Percentiles rank a stretch among this genome's conserved stretches.
These are phyloP conservation scores for Sporothrix dimorphospora DNA, from an alignment of 2,329 filamentous ascomycete species.

Conservation along the genomic window DNA sequence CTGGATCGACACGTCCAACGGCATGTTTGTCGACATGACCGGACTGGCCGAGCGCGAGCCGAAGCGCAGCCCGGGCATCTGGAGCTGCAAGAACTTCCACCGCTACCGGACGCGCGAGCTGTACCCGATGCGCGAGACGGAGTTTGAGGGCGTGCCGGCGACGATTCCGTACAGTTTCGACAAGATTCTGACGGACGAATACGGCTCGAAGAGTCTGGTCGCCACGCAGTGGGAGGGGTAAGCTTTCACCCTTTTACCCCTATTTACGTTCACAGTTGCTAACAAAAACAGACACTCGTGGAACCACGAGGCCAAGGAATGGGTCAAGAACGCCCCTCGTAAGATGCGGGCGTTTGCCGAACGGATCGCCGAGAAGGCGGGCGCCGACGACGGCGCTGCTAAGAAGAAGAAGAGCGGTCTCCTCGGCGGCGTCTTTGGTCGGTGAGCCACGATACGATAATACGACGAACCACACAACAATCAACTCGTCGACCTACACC, in stretches of 20 bases:
- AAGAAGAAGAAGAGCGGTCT: background rate
- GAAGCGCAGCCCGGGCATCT: conserved; percentile 62
- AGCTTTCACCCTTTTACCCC: conserved; percentile 39
- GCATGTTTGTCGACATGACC: conserved; percentile 83
- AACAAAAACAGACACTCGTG: conserved; percentile 58
- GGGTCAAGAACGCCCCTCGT: conserved; percentile 43
- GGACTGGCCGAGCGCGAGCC: conserved; percentile 70
- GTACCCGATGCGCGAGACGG: conserved; percentile 73
- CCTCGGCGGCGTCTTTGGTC: background rate
- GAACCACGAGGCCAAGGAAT: conserved; percentile 60
- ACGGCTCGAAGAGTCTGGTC: conserved; percentile 63
- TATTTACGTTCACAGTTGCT: background rate
- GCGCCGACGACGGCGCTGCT: background rate
- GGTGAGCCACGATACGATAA: background rate
- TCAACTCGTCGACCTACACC: background rate
- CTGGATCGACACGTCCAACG: conserved; percentile 77
- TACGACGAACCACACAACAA: background rate
- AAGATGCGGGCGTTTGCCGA: background rate
- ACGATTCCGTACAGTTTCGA: conserved; percentile 72
- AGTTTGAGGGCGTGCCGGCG: conserved; percentile 74
- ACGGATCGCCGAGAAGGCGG: background rate
- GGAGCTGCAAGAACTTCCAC: conserved; percentile 82
- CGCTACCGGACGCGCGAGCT: conserved; percentile 70
- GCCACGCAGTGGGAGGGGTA: conserved; percentile 65
- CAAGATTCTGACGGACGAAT: conserved; percentile 67